Conservation (phyloP, 2,329 filamentous ascomycete genomes). For the Rutstroemia sp. region DNA sequence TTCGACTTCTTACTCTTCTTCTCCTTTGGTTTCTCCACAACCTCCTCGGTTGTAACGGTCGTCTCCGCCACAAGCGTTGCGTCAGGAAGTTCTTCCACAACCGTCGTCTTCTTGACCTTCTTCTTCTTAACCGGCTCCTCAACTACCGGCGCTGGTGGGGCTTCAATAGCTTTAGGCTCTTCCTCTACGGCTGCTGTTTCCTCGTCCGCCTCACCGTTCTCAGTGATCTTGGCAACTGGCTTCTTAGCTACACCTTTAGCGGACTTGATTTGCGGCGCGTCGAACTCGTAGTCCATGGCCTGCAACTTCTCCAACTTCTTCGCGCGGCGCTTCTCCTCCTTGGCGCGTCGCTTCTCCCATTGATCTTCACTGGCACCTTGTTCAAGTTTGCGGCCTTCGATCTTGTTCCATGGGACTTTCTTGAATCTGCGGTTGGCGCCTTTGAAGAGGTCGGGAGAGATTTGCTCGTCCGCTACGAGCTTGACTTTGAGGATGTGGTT, state of each 20-base stretch:
- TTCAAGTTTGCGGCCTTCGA: constrained; percentile 69
- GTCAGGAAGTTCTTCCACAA: constrained; percentile 9
- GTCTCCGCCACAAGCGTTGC: constrained; percentile 25
- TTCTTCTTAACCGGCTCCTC: constrained; percentile 14
- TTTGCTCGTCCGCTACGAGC: constrained; percentile 64
- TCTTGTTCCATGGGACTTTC: constrained; percentile 77
- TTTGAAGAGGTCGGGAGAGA: constrained; percentile 80
- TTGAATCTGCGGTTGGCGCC: constrained; percentile 88
- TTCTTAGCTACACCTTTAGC: constrained; percentile 45
- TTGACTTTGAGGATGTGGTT: constrained; percentile 89
- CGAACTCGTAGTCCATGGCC: constrained; percentile 76
- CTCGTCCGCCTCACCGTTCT: constrained; percentile 18
- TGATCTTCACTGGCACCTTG: constrained; percentile 63
- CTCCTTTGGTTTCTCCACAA: constrained; percentile 21
- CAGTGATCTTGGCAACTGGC: constrained; percentile 14
- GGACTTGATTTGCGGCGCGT: constrained; percentile 63
- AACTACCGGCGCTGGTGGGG: constrained; percentile 13
- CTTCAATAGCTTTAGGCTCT: constrained; percentile 27
- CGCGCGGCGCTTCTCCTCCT: constrained; percentile 63
- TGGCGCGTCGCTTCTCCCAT: constrained; percentile 71
- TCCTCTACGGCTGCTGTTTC: constrained; percentile 4
- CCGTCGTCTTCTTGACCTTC: constrained; percentile 22
- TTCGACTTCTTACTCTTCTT: constrained; percentile 27
- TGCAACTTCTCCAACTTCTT: constrained; percentile 68
- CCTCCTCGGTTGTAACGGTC: constrained; percentile 33